Base-by-base conservation (phyloP, 495 filamentous ascomycete genomes). In the Apiosordaria backusii region DNA sequence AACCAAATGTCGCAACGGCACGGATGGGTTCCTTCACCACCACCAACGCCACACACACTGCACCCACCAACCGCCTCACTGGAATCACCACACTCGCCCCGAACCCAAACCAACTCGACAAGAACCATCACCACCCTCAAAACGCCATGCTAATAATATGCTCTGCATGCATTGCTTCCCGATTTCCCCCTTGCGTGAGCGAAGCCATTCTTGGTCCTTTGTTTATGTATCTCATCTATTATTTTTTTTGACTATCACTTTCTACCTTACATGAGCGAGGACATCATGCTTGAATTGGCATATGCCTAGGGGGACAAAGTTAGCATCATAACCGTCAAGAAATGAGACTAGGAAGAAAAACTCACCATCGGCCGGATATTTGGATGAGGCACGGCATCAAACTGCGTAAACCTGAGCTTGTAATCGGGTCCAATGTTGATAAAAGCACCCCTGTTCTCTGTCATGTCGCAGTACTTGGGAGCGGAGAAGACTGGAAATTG, bases 391-490 rank as follows among this genome's bases (percentile, higher is more conserved):
- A 98, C 96, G 3, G 96, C 96, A 71, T 97, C 93, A 69, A 98
- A 99, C 73, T 96, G 87, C 69, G 92, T 86, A 78, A 90, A 98
- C 23, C 90, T 80, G 58, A 98, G 89, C 82, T 97, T 96, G 73
- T 93, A 90, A 53, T 97, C 91, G 7, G 92, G 87, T 4, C 92
- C 91, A 71, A 99, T 90, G 79, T 98, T 98, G 85, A 99, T 99
- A 76, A 95, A 99, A 4, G 95, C 95, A 63, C 95, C 95, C 82
- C 93, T 96, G 79, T 99, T 99, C 76, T 97, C 93, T 1, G 95
- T 97, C 69, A 90, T 89, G 74, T 99, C 95, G 81, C 96, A 98
- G 77, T 99, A 99, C 76, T 89, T 96, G 27, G 95, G 95, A 10
- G 95, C 95, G 18, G 95, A 98, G 81, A 99, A 99, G 69, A 99